phyloP scores from a whole-genome alignment of 768 basidiomycete genomes.

The Stropharia rugosoannulata region DNA sequence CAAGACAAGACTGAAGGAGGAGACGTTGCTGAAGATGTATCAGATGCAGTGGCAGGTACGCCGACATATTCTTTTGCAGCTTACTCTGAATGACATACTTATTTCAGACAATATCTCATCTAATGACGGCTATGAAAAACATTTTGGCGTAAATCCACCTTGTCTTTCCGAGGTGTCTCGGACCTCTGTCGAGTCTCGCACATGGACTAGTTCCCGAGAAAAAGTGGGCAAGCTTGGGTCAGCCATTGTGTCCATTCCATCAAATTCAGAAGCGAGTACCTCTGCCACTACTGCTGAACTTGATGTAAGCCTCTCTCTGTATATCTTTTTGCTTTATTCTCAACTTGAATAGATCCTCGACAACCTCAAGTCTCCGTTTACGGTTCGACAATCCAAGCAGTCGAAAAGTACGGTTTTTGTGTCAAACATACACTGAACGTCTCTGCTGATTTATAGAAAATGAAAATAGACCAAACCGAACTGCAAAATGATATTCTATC shows the following conservation, averaged over 20 bases:
- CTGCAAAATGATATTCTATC: constrained; percentile 72
- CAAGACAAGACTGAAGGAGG: constrained; percentile 24
- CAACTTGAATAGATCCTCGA: constrained; percentile 47
- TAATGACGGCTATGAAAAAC: constrained; percentile 61
- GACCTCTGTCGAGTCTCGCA: constrained; percentile 47
- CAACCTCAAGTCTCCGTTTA: constrained; percentile 55
- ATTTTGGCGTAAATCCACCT: constrained; percentile 67
- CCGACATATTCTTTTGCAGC: not conserved
- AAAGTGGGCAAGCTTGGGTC: constrained; percentile 59
- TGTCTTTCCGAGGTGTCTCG: constrained; percentile 49
- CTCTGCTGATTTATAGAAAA: not conserved
- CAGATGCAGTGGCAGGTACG: constrained; percentile 27
- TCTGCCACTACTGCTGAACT: constrained; percentile 27
- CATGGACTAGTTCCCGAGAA: constrained; percentile 55
- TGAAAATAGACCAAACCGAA: constrained; percentile 41
- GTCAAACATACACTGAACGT: not conserved
- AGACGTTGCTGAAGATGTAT: constrained; percentile 23
- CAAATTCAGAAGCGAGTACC: constrained; percentile 30
- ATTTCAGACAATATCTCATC: constrained; percentile 9
- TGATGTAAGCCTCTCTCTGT: constrained; percentile 26
- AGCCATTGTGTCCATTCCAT: constrained; percentile 48
- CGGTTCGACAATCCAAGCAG: constrained; percentile 50
- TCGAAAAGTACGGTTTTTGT: constrained; percentile 41
- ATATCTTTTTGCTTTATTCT: not conserved
- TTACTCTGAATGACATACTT: not conserved